Evolutionary conservation across 345 rosid species (phyloP).

Genomic region (Litchi chinensis): DNA sequence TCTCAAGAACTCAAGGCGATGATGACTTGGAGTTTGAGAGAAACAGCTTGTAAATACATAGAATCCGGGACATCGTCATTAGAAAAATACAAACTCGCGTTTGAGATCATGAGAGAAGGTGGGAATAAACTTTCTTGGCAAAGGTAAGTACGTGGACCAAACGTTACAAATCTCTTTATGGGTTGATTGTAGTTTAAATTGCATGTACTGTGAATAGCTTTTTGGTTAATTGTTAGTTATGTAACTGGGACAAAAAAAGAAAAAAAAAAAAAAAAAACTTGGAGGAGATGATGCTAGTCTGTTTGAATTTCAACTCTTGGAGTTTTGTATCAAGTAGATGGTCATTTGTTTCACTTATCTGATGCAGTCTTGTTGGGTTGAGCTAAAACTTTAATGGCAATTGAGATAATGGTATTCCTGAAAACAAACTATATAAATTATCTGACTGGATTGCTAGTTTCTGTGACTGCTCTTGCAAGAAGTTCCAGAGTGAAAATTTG

Average conservation of each 20-base stretch:
- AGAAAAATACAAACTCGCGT: conserved; percentile 78
- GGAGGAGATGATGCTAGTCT: background rate
- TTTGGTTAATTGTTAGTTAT: conserved; percentile 3
- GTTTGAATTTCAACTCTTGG: conserved; percentile 14
- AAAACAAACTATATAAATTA: background rate
- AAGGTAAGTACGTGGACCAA: conserved; percentile 38
- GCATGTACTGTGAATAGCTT: conserved; percentile 17
- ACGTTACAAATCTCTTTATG: conserved; percentile 21
- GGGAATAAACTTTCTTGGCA: conserved; percentile 77
- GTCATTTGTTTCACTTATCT: background rate
- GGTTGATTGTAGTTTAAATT: conserved; percentile 23
- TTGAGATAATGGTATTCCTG: conserved; percentile 4
- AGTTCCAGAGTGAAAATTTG: background rate
- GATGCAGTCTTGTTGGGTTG: background rate
- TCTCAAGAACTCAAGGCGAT: conserved; percentile 64
- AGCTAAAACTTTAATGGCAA: background rate
- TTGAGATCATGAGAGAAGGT: conserved; percentile 83
- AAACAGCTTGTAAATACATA: conserved; percentile 75
- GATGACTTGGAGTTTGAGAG: conserved; percentile 92
- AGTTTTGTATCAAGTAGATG: background rate
- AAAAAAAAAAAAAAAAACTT: conserved; percentile 6
- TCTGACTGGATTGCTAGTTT: background rate
- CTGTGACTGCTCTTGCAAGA: background rate
- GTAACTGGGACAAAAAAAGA: background rate
- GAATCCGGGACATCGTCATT: conserved; percentile 70